phyloP scores from a whole-genome alignment of 2,329 filamentous ascomycete species.

The Tolypocladium endophyticum region DNA sequence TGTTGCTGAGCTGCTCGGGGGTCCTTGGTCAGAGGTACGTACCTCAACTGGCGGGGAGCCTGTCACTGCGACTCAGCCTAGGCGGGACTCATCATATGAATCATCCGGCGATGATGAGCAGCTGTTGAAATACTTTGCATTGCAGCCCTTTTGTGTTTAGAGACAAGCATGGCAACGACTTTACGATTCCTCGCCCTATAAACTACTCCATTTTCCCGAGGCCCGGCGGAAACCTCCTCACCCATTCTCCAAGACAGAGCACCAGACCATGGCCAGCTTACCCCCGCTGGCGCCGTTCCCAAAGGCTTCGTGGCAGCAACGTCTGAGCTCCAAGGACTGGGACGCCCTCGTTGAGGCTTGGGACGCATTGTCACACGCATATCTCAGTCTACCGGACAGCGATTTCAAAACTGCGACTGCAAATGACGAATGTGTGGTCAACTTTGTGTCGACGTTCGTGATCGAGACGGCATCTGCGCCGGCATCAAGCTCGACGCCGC shows the following conservation, averaged over 20 bases:
- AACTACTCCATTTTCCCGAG: too few relatives aligned
- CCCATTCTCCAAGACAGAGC: background rate
- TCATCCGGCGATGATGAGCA: conserved; percentile 7
- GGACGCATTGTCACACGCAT: conserved; percentile 54
- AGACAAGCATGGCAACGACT: conserved; percentile 1
- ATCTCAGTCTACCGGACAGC: conserved; percentile 47
- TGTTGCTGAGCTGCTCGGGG: background rate
- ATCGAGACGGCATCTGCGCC: conserved; percentile 33
- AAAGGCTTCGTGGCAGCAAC: conserved; percentile 52
- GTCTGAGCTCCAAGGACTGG: conserved; percentile 64
- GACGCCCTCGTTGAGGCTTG: conserved; percentile 66
- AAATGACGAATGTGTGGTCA: conserved; percentile 45
- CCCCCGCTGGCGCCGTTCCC: conserved; percentile 75
- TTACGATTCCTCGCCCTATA: background rate
- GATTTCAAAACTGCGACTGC: conserved; percentile 41
- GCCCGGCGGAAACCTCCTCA: background rate
- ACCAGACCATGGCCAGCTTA: conserved; percentile 32
- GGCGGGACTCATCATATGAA: conserved; percentile 3
- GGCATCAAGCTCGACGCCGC: conserved; percentile 17
- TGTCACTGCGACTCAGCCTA: background rate
- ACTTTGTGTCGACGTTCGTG: conserved; percentile 42
- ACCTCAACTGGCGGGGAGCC: background rate
- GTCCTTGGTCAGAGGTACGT: conserved; percentile 3
- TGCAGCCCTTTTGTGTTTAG: background rate
- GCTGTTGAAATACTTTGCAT: background rate